Percentiles rank a stretch among this genome's conserved stretches.
Conservation (phyloP, 2,329 filamentous ascomycete species). For the Cercospora sp. region DNA sequence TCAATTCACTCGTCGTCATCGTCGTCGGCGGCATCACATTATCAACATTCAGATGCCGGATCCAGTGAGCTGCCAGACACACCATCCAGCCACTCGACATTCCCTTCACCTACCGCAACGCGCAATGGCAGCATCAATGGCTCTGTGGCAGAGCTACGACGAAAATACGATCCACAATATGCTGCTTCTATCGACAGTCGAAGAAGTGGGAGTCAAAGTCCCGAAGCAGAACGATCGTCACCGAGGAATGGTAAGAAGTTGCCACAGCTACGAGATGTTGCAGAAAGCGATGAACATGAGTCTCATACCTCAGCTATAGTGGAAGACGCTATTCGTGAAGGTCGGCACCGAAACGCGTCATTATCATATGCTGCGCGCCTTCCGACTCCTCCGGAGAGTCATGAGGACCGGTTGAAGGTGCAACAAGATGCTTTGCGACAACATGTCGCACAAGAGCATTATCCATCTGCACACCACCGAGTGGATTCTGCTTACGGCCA, state of each 20-base stretch:
- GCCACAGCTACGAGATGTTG: conserved; percentile 18
- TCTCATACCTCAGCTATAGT: conserved; percentile 7
- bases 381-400: conserved; percentile 20
- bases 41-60: conserved; percentile 36
- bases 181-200: conserved; percentile 14
- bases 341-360: conserved; percentile 24
- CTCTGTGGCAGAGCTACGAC: conserved; percentile 36
- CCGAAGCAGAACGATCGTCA: conserved; percentile 18
- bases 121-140: conserved; percentile 31
- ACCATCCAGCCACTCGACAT: conserved; percentile 37
- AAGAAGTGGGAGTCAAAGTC: conserved; percentile 25
- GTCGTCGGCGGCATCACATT: conserved; percentile 36
- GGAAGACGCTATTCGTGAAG: conserved; percentile 17
- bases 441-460: conserved; percentile 30
- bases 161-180: conserved; percentile 34
- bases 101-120: conserved; percentile 35
- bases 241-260: conserved; percentile 20
- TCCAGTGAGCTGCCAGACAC: conserved; percentile 37
- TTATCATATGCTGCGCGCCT: conserved; percentile 8
- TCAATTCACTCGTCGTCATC: conserved; percentile 31
- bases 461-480: conserved; percentile 24
- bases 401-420: conserved; percentile 24
- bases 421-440: conserved; percentile 33
- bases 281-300: conserved; percentile 16
- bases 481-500: conserved; percentile 29